Conservation (phyloP, 2,329 filamentous ascomycete species). For the Penicillium sp. region DNA sequence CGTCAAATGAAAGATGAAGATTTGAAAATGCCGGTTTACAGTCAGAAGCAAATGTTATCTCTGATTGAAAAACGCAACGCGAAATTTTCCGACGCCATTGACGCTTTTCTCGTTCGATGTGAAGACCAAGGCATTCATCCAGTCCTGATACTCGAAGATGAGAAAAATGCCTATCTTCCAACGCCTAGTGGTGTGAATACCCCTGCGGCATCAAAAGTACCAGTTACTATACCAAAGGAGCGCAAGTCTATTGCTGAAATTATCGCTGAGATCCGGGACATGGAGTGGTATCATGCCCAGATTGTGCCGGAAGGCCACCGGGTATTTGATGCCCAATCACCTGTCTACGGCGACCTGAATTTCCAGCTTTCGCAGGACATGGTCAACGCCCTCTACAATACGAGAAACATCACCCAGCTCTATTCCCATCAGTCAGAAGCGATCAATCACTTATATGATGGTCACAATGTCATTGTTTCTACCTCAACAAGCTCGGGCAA, state of each 20-base stretch:
- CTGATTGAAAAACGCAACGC: slow-evolving; percentile 87
- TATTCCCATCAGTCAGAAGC: slow-evolving; percentile 94
- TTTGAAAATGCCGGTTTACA: slow-evolving; percentile 88
- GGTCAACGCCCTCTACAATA: slow-evolving; percentile 96
- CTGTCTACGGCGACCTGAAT: slow-evolving; percentile 79
- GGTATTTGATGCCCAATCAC: slow-evolving; percentile 82
- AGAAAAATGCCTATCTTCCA: slow-evolving; percentile 67
- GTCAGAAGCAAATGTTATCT: slow-evolving; percentile 86
- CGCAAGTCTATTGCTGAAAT: slow-evolving; percentile 83
- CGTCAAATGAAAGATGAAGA: slow-evolving; percentile 75
- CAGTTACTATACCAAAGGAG: slow-evolving; percentile 75
- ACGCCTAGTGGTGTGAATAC: slow-evolving; percentile 46
- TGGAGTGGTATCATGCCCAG: slow-evolving; percentile 88
- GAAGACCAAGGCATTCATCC: slow-evolving; percentile 67
- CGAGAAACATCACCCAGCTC: slow-evolving; percentile 79
- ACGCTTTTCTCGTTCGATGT: slow-evolving; percentile 76
- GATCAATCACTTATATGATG: slow-evolving; percentile 82
- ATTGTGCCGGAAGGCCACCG: slow-evolving; percentile 92
- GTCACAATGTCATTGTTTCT: slow-evolving; percentile 85
- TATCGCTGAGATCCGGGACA: slow-evolving; percentile 76
- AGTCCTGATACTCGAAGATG: slow-evolving; percentile 64
- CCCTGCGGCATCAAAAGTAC: slow-evolving; percentile 57
- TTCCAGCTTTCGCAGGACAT: slow-evolving; percentile 88
- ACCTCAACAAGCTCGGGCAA: slow-evolving; percentile 97
- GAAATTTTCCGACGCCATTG: slow-evolving; percentile 79